Evolutionary conservation across 306 rosid genomes (phyloP).

Genomic region (Acacia acuminata): DNA sequence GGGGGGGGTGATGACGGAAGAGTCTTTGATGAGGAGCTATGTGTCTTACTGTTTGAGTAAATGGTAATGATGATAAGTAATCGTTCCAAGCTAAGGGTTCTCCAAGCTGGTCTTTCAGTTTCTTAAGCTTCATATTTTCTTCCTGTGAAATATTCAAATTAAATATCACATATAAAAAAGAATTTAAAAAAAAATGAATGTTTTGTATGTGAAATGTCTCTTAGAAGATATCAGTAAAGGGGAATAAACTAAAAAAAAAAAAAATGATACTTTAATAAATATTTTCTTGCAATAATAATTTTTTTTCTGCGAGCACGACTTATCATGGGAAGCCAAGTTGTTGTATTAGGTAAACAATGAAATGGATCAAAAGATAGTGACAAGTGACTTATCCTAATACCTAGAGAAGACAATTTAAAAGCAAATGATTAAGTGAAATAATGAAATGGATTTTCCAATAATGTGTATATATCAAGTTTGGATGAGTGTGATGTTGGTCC

Average conservation of each 20-base stretch:
- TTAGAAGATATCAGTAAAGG: neutral
- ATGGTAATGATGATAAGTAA: constrained; percentile 82
- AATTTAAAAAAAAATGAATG: neutral
- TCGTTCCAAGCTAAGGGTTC: constrained; percentile 79
- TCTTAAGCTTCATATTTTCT: constrained; percentile 76
- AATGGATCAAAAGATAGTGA: neutral
- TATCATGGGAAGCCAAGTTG: neutral
- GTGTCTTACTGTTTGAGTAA: constrained; percentile 78
- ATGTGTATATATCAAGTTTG: neutral
- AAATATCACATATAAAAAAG: constrained; percentile 1
- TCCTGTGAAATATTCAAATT: constrained; percentile 50
- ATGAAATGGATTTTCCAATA: neutral
- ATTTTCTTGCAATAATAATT: neutral
- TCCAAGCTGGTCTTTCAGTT: constrained; percentile 62
- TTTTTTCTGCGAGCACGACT: neutral
- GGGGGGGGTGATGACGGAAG: neutral
- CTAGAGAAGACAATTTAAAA: neutral
- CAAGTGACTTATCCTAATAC: neutral
- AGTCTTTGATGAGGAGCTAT: constrained; percentile 14
- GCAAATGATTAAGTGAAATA: neutral
- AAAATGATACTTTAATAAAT: neutral
- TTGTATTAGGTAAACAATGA: neutral
- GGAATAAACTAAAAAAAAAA: neutral
- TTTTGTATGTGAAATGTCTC: neutral
- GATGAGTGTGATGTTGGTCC: neutral